Conservation (phyloP, 2,329 filamentous ascomycete genomes). For the Nannizziopsis arthrosporioides region DNA sequence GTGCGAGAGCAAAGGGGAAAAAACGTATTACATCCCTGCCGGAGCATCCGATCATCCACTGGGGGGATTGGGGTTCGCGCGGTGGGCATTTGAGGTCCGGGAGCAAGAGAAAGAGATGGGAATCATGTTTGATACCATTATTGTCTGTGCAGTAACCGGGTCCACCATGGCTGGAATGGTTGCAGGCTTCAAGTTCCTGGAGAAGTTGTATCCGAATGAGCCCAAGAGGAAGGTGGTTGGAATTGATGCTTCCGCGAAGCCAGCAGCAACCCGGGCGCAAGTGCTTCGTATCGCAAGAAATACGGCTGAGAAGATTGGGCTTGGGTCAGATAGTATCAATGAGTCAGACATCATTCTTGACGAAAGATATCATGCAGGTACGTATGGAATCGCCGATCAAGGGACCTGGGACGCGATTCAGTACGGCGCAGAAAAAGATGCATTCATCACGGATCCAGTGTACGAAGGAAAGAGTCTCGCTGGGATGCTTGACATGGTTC, state of each 20-base stretch:
- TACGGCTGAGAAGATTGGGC: conserved; percentile 53
- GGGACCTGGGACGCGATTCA: conserved; percentile 56
- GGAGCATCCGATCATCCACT: conserved; percentile 59
- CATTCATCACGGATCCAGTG: conserved; percentile 62
- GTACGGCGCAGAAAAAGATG: conserved; percentile 57
- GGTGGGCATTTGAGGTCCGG: conserved; percentile 58
- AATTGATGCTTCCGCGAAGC: conserved; percentile 52
- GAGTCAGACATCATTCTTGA: conserved; percentile 53
- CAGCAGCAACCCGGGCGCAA: conserved; percentile 52
- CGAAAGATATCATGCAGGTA: conserved; percentile 53
- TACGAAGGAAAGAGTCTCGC: conserved; percentile 67
- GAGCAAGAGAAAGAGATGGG: conserved; percentile 51
- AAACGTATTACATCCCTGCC: conserved; percentile 61
- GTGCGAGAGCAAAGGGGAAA: conserved; percentile 42
- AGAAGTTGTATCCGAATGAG: conserved; percentile 35
- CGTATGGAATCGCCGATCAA: conserved; percentile 56
- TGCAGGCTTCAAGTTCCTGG: conserved; percentile 56
- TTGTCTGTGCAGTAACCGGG: conserved; percentile 61
- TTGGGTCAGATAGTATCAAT: conserved; percentile 48
- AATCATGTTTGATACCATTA: conserved; percentile 54
- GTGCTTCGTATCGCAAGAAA: conserved; percentile 54
- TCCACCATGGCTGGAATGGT: conserved; percentile 61
- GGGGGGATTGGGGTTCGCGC: conserved; percentile 57
- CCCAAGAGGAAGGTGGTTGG: conserved; percentile 49
- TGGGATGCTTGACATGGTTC: conserved; percentile 58